Evolutionary conservation across 1,284 basidiomycete species (phyloP).

Genomic region (Pholiota adiposa): DNA sequence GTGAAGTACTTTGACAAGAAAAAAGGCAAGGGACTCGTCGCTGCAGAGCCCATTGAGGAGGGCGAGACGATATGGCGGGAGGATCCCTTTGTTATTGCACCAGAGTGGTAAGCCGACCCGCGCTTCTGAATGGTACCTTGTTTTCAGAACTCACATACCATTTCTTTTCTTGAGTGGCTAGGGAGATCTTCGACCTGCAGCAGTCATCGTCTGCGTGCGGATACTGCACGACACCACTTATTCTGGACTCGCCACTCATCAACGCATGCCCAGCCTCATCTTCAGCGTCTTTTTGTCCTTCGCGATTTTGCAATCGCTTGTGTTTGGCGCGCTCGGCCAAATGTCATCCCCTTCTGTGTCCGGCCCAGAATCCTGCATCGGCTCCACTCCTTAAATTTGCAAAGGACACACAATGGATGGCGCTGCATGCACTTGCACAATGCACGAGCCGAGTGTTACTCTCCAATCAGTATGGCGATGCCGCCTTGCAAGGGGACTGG

Average conservation of each 20-base stretch:
- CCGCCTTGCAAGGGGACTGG: constrained; percentile 51
- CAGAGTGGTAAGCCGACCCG: constrained; percentile 60
- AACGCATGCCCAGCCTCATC: constrained; percentile 53
- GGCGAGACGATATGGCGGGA: constrained; percentile 87
- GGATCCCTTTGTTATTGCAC: constrained; percentile 71
- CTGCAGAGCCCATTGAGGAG: constrained; percentile 63
- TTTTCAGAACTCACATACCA: neutral
- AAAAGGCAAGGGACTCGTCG: constrained; percentile 87
- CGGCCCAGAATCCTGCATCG: constrained; percentile 72
- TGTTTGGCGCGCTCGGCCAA: constrained; percentile 67
- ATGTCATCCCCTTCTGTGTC: constrained; percentile 77
- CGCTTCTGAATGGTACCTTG: neutral
- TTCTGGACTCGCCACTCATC: constrained; percentile 47
- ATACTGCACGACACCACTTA: constrained; percentile 70
- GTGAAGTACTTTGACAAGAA: constrained; percentile 71
- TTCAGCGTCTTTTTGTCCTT: constrained; percentile 51
- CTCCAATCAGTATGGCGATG: constrained; percentile 53
- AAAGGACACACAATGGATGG: constrained; percentile 68
- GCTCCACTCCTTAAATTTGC: constrained; percentile 65
- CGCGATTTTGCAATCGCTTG: constrained; percentile 79
- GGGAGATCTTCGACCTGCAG: constrained; percentile 76
- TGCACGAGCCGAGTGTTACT: constrained; percentile 67
- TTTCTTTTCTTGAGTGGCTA: constrained; percentile 31
- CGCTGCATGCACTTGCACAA: constrained; percentile 72
- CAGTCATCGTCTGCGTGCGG: constrained; percentile 58